Evolutionary conservation across 495 filamentous ascomycete genomes (phyloP).

Genomic region (Eremomyces bilateralis): DNA sequence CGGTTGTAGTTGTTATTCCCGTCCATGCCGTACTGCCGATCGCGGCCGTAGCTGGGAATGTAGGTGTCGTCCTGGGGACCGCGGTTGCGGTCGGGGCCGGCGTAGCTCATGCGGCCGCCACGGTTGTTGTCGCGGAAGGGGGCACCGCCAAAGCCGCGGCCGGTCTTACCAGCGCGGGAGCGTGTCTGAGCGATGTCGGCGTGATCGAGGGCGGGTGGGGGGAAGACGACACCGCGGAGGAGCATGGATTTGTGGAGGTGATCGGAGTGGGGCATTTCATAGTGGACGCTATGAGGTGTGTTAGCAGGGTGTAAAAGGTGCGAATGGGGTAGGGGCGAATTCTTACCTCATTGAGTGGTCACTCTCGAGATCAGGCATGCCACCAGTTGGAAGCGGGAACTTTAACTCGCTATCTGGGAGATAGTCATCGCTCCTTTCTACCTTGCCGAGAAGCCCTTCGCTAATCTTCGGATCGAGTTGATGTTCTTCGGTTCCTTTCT

Average conservation of each 20-base stretch:
- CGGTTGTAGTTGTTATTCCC: too few species aligned
- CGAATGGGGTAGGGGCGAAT: not conserved
- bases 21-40: conserved; percentile 2
- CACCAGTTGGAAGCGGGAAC: conserved; percentile 38
- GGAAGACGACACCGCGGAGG: conserved; percentile 57
- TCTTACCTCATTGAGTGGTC: conserved; percentile 65
- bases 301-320: conserved; percentile 14
- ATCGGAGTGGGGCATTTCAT: conserved; percentile 50
- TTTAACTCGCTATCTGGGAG: conserved; percentile 49
- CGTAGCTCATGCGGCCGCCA: conserved; percentile 18
- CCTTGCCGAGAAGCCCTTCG: conserved; percentile 54
- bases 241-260: conserved; percentile 86
- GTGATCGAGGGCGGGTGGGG: conserved; percentile 43
- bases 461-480: conserved; percentile 51
- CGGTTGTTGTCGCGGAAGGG: conserved; percentile 22
- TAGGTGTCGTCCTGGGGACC: too few species aligned
- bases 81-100: conserved; percentile 16
- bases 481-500: conserved; percentile 44
- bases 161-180: conserved; percentile 33
- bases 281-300: conserved; percentile 41
- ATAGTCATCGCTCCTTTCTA: conserved; percentile 61
- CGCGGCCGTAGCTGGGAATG: too few species aligned
- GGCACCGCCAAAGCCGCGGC: conserved; percentile 41
- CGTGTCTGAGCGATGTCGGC: conserved; percentile 50
- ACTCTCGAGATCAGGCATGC: conserved; percentile 56